Conservation (phyloP, 371 early-diverging fungal species). For the Zychaea mexicana region DNA sequence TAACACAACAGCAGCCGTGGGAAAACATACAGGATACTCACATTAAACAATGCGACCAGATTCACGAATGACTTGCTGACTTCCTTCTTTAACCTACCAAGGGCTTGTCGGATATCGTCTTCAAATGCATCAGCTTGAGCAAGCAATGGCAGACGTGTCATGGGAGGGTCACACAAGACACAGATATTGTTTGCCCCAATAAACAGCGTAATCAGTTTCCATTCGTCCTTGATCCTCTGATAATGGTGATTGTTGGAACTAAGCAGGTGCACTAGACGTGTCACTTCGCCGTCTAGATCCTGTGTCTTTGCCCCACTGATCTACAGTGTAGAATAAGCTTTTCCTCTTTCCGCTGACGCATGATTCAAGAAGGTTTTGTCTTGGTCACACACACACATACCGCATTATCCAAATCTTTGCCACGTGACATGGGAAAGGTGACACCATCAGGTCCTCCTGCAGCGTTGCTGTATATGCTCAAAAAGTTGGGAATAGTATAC, state of each 20-base stretch:
- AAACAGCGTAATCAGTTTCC: constrained; percentile 69
- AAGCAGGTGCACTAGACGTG: constrained; percentile 25
- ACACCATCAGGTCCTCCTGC: constrained; percentile 59
- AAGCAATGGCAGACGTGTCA: constrained; percentile 33
- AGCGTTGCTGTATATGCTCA: constrained; percentile 41
- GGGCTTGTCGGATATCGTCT: constrained; percentile 34
- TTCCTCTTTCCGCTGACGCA: too few relatives aligned
- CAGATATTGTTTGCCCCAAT: constrained; percentile 77
- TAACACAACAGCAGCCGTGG: neutral
- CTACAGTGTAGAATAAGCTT: constrained; percentile 14
- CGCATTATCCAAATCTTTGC: constrained; percentile 64
- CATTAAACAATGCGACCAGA: constrained; percentile 61
- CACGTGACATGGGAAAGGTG: constrained; percentile 53
- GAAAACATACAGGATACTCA: constrained; percentile 21
- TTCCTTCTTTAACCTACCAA: constrained; percentile 42
- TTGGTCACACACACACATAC: constrained; percentile 33
- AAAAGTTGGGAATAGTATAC: constrained; percentile 60
- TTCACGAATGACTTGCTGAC: constrained; percentile 59
- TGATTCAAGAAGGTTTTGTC: neutral
- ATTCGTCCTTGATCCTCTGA: constrained; percentile 43
- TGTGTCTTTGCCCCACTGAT: constrained; percentile 60
- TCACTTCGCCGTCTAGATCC: constrained; percentile 33
- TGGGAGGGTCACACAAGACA: constrained; percentile 47
- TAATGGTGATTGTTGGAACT: constrained; percentile 14
- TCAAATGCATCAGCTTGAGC: constrained; percentile 57